Percentiles rank a stretch among this genome's conserved stretches.
phyloP scores from a whole-genome alignment of 495 filamentous ascomycete genomes.

The Daldinia bambusicola region DNA sequence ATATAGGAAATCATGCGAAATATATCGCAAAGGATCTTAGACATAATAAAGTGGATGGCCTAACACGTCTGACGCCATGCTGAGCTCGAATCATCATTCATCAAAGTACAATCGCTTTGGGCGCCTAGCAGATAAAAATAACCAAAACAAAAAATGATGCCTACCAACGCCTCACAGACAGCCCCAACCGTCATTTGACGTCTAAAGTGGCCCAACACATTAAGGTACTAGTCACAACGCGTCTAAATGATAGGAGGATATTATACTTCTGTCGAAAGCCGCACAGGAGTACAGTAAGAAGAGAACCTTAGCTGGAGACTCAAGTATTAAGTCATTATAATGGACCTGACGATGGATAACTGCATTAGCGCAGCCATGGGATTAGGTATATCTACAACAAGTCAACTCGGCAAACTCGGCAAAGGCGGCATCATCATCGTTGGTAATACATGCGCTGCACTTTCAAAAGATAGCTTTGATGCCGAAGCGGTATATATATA shows the following conservation, averaged over 20 bases:
- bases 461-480: slow-evolving; percentile 56
- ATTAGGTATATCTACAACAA: slow-evolving; percentile 54
- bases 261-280: slow-evolving; percentile 54
- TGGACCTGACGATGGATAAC: slow-evolving; percentile 60
- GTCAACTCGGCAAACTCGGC: slow-evolving; percentile 46
- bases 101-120: background rate
- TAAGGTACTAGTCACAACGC: slow-evolving; percentile 60
- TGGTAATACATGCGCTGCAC: slow-evolving; percentile 53
- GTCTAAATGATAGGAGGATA: slow-evolving; percentile 54
- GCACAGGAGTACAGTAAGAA: slow-evolving; percentile 48
- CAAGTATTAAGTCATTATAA: slow-evolving; percentile 55
- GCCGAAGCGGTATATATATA: slow-evolving; percentile 57
- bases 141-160: background rate
- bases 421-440: slow-evolving; percentile 51
- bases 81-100: no score
- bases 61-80: background rate
- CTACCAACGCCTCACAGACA: background rate
- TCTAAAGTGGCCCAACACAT: slow-evolving; percentile 59
- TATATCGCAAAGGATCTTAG: background rate
- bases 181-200: slow-evolving; percentile 23
- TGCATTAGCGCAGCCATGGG: slow-evolving; percentile 63
- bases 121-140: no score
- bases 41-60: background rate
- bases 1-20: background rate
- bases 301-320: slow-evolving; percentile 51